Evolutionary conservation across 768 basidiomycete genomes (phyloP), one percentile per base, ranked within the genome.

Genomic region (Clitopilus hobsonii): DNA sequence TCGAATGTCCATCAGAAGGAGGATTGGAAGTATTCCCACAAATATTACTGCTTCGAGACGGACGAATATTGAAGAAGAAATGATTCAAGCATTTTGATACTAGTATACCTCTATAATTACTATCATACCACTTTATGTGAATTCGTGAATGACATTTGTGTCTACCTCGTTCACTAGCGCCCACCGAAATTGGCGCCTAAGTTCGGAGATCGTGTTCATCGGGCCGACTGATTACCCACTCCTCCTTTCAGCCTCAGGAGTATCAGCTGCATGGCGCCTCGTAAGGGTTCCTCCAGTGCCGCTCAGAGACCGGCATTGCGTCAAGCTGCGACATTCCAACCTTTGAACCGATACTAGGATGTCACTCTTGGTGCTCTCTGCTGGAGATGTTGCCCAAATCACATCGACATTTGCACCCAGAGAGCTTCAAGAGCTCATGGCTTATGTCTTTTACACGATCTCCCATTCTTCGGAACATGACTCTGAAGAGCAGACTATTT

Each of bases 361-460:
- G 77, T 81, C 80, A 27, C 72, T 91, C 7, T 78, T 84, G 6
- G 71, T 92, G 45, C 79, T 93, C 18, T 80, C 86, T 1, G 73
- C 76, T 6, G 32, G 69, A n/a, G 81, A 90, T 65, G 82, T 92
- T 23, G 75, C 77, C 26, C 53, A 58, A 0, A 69, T 88, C 38
- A 66, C 79, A 27, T 65, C 79, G 1, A 61, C 66, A 0, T 73
- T 90, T 51, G 58, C 70, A 0, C 74, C 81, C 0, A 59, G 65
- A 1, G 73, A 78, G 51, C 75, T 85, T 22, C 80, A 78, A 51
- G 61, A 63, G 24, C 79, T 82, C 38, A 89, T 87, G 82, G 81
- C 75, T 2, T 70, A 66, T 28, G 82, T 82, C 49, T 91, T 86
- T 66, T 60, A 62, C n/a, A 67, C 63, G 23, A 70, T 87, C n/a